Evolutionary conservation across 2,329 filamentous ascomycete genomes (phyloP).

Genomic region (Exophiala lecanii-corni): DNA sequence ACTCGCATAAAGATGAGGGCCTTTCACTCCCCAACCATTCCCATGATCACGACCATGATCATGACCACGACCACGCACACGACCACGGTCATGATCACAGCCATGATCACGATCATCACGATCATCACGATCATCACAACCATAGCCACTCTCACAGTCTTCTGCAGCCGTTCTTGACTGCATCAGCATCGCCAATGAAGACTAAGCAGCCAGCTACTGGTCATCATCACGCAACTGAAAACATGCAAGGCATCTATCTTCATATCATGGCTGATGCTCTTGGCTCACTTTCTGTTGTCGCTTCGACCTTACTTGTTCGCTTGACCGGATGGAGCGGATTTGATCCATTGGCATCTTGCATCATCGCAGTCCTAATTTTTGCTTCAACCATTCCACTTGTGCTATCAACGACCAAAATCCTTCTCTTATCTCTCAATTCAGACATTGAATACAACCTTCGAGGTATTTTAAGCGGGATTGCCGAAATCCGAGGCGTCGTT

Average conservation of each 20-base stretch:
- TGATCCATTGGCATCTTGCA: conserved; percentile 88
- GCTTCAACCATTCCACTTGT: conserved; percentile 87
- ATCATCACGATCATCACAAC: conserved; percentile 31
- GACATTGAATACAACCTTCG: conserved; percentile 83
- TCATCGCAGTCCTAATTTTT: conserved; percentile 91
- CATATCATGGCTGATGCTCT: conserved; percentile 93
- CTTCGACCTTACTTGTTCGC: conserved; percentile 82
- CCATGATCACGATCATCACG: conserved; percentile 23
- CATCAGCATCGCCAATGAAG: conserved; percentile 29
- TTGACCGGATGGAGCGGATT: conserved; percentile 87
- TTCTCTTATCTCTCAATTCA: conserved; percentile 80
- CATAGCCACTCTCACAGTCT: conserved; percentile 6
- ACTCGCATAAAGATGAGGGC: too few relatives aligned
- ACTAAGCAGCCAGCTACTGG: conserved; percentile 24
- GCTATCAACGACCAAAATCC: conserved; percentile 71
- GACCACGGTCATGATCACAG: conserved; percentile 28
- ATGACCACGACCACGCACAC: conserved; percentile 40
- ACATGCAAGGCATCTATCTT: conserved; percentile 96
- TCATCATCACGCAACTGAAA: conserved; percentile 77
- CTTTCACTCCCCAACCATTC: too few relatives aligned
- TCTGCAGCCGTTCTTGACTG: conserved; percentile 17
- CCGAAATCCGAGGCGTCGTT: conserved; percentile 75
- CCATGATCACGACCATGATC: conserved; percentile 42
- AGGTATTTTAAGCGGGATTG: conserved; percentile 77
- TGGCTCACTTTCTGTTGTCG: conserved; percentile 88